These are phyloP conservation scores for Boletus rufocinnamomeus DNA, from an alignment of 768 basidiomycete species.

Conservation along the genomic window DNA sequence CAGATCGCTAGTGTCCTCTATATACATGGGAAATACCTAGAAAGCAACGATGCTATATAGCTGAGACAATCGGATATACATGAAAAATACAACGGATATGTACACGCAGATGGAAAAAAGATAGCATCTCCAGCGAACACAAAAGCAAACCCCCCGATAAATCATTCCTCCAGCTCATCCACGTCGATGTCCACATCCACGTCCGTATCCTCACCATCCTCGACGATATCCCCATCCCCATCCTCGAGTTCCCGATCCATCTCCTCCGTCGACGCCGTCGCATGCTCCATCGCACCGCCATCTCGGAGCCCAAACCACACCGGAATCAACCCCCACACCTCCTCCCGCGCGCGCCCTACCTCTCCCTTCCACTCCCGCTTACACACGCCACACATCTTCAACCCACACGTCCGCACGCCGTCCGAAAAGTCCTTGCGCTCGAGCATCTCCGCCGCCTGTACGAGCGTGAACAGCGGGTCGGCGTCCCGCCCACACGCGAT, in stretches of 20 bases:
- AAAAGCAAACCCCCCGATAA: background rate
- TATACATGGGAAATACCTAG: background rate
- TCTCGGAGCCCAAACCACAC: constrained; percentile 59
- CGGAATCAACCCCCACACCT: constrained; percentile 63
- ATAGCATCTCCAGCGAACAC: constrained; percentile 18
- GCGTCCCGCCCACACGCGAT: constrained; percentile 73
- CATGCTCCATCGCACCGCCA: constrained; percentile 6
- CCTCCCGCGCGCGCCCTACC: constrained; percentile 50
- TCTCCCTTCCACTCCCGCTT: constrained; percentile 48
- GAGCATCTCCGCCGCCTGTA: constrained; percentile 72
- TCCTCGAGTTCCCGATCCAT: background rate
- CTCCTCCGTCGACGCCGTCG: background rate
- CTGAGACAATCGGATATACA: constrained; percentile 11
- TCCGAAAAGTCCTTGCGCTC: constrained; percentile 69
- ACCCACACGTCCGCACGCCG: constrained; percentile 52
- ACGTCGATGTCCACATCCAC: constrained; percentile 9
- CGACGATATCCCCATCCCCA: constrained; percentile 4
- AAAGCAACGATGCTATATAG: constrained; percentile 21
- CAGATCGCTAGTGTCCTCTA: background rate
- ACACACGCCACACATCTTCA: constrained; percentile 55
- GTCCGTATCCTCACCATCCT: constrained; percentile 14
- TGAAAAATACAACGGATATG: background rate
- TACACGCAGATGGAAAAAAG: constrained; percentile 4
- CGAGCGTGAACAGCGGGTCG: constrained; percentile 69
- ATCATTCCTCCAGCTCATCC: constrained; percentile 22